A percentile compares a stretch with the other conserved stretches of the same genome.
These are phyloP conservation scores for Polygonum aviculare DNA, from an alignment of 148 eudicot species.

Conservation along the genomic window DNA sequence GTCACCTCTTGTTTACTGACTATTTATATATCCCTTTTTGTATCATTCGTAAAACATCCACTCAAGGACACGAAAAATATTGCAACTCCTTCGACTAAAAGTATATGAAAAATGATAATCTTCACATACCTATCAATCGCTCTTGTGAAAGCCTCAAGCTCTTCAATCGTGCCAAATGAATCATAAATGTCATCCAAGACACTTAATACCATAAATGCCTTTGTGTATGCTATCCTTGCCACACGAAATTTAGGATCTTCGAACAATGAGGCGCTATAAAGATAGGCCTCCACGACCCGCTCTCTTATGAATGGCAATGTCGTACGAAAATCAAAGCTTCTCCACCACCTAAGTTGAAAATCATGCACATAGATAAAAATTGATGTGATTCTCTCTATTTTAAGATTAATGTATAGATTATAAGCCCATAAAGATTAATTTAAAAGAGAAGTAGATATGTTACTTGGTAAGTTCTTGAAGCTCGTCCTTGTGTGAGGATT, in stretches of 20 bases:
- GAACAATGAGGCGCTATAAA: slow-evolving; percentile 21
- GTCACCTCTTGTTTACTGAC: too few relatives aligned
- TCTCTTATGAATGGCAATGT: slow-evolving; percentile 30
- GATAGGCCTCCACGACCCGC: slow-evolving; percentile 33
- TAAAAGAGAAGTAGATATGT: neutral
- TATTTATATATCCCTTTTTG: too few relatives aligned
- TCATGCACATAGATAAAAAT: neutral
- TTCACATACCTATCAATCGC: slow-evolving; percentile 29
- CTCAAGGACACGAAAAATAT: too few relatives aligned
- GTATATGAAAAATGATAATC: too few relatives aligned
- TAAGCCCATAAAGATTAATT: too few relatives aligned
- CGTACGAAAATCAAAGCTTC: slow-evolving; percentile 12
- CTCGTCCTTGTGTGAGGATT: neutral
- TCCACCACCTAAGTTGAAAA: slow-evolving; percentile 37
- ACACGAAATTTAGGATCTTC: slow-evolving; percentile 28
- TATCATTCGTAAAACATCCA: too few relatives aligned
- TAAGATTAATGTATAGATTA: too few relatives aligned
- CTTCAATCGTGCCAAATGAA: slow-evolving; percentile 21
- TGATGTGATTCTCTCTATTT: too few relatives aligned
- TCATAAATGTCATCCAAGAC: slow-evolving; percentile 36
- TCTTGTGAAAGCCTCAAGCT: slow-evolving; percentile 24
- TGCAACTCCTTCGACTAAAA: too few relatives aligned
- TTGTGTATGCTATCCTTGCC: slow-evolving; percentile 18
- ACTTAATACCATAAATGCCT: slow-evolving; percentile 15
- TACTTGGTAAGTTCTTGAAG: neutral